Conservation (phyloP, 257 asterid species). For the Datura wrightii region DNA sequence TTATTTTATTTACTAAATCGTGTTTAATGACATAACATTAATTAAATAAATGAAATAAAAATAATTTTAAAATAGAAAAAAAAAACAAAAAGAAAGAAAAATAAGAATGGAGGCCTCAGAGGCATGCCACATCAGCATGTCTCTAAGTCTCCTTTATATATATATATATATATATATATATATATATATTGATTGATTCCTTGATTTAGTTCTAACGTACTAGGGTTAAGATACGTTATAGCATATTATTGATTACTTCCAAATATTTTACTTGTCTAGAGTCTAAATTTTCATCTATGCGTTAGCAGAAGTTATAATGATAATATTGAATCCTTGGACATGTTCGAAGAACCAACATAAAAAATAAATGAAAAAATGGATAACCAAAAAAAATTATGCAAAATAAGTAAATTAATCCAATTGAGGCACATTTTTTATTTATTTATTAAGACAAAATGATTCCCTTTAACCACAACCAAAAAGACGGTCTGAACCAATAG, state of each 20-base stretch:
- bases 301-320: background rate
- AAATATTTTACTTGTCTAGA: background rate
- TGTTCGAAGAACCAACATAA: background rate
- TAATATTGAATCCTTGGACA: background rate
- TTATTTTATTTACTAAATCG: too few species aligned
- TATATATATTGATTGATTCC: background rate
- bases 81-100: too few species aligned
- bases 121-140: too few species aligned
- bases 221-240: background rate
- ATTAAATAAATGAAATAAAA: too few species aligned
- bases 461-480: background rate
- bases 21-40: too few species aligned
- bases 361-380: background rate
- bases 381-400: background rate
- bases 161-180: too few species aligned
- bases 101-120: too few species aligned
- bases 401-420: slow-evolving; percentile 1
- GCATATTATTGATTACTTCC: background rate
- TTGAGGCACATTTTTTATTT: background rate
- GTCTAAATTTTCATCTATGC: background rate
- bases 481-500: background rate
- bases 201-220: slow-evolving; percentile 27
- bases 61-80: too few species aligned
- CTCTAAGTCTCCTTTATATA: too few species aligned
- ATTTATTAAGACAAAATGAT: background rate